Base-by-base conservation (phyloP, 768 basidiomycete genomes). In the Tricholoma furcatifolium region DNA sequence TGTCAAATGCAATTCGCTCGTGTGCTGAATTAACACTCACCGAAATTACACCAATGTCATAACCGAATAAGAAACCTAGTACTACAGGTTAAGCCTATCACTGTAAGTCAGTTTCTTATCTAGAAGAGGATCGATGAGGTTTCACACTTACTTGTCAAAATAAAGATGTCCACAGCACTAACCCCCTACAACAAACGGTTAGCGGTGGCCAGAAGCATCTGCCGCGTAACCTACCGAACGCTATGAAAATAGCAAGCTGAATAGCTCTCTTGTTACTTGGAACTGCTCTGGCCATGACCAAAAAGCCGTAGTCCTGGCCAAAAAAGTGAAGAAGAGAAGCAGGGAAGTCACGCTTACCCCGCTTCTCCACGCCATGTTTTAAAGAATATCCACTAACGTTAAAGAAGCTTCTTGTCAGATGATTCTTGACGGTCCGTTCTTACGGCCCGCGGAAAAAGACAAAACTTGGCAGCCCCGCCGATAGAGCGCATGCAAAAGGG, bases 41-140 rank as follows among this genome's bases (percentile, higher is more conserved):
- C 50, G 86, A 88, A 55, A 88, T 87, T 50, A 88, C 83, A 65
- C 87, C 85, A 64, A 88, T 86, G 57, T 88, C 86, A 65, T 88
- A 88, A 55, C 87, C 85, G 51, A 87, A 88, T 8, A 87, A 67
- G 65, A 85, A 87, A 10, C 83, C 84, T 81, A 36, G 18, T 20
- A 21, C 12, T 9, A 36, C 24, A 46, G 17, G 17, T 48, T 17
- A 53, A 43, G 43, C 10, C 36, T 46, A 17, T 41, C 6, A 50
- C 41, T 42, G 15, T 6, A 35, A 12, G 31, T 41, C 11, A 48
- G 39, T 23, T 40, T 24, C 3, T 18, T 41, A 36, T 30, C 42
- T 45, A 24, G 57, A 53, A 47, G 30, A n/a, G n/a, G n/a, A n/a
- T n/a, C n/a, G n/a, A 17, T 18, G 35, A 23, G n/a, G 1, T 5